A percentile compares a stretch with the other conserved stretches of the same genome.
Conservation (phyloP, 2,329 filamentous ascomycete genomes). For the Capronia epimyces region DNA sequence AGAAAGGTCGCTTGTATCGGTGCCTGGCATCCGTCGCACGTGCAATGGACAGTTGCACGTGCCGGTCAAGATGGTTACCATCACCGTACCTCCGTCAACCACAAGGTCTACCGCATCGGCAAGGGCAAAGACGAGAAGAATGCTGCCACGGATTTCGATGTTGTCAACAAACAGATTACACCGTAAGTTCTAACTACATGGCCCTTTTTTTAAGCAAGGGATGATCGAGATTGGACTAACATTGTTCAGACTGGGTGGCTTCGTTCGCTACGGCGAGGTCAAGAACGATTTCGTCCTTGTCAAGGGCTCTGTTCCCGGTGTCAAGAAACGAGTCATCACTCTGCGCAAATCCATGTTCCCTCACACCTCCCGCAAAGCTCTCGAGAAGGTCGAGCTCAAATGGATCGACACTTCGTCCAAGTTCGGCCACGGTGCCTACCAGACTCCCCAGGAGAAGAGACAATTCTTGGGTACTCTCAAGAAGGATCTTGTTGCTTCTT, state of each 20-base stretch:
- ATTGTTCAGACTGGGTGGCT: slow-evolving; percentile 76
- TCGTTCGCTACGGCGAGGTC: slow-evolving; percentile 98
- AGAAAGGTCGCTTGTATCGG: slow-evolving; percentile 99
- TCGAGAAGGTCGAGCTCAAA: slow-evolving; percentile 99
- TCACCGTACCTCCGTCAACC: slow-evolving; percentile 99
- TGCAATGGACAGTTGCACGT: slow-evolving; percentile 99
- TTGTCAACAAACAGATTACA: slow-evolving; percentile 99
- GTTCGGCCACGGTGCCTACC: slow-evolving; percentile 99
- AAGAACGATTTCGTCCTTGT: slow-evolving; percentile 98
- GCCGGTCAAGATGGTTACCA: slow-evolving; percentile 99
- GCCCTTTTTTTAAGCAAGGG: not conserved
- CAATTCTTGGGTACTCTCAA: slow-evolving; percentile 97
- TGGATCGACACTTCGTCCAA: slow-evolving; percentile 99
- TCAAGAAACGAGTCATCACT: slow-evolving; percentile 99
- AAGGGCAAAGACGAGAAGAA: slow-evolving; percentile 87
- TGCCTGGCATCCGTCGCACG: slow-evolving; percentile 99
- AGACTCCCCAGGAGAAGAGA: slow-evolving; percentile 97
- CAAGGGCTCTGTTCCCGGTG: slow-evolving; percentile 95
- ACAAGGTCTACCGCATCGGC: slow-evolving; percentile 99
- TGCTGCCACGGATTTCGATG: slow-evolving; percentile 89
- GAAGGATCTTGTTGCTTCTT: slow-evolving; percentile 72
- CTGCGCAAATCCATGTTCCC: slow-evolving; percentile 98
- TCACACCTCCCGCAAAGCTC: slow-evolving; percentile 88
- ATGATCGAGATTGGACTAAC: slow-evolving; percentile 33
- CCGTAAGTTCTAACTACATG: slow-evolving; percentile 89